phyloP scores from a whole-genome alignment of 2,329 filamentous ascomycete species.

The Nothophaeocryptopus gaeumannii region DNA sequence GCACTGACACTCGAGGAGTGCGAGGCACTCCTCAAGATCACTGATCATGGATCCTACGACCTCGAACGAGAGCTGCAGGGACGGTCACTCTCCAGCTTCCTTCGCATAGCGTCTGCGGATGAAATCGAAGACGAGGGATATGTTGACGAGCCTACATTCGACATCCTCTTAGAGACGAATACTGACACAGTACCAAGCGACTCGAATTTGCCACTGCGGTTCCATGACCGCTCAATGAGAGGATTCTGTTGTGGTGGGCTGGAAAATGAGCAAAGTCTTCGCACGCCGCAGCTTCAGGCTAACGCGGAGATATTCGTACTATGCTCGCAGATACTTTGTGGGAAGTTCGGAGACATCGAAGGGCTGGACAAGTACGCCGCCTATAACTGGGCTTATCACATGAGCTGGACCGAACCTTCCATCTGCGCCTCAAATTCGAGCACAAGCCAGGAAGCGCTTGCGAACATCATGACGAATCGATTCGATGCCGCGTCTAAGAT shows the following conservation, averaged over 20 bases:
- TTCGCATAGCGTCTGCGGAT: slow-evolving; percentile 4
- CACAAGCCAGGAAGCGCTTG: background rate
- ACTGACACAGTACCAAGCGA: background rate
- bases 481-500: background rate
- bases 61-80: slow-evolving; percentile 9
- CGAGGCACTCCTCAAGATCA: background rate
- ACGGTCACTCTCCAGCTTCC: slow-evolving; percentile 2
- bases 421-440: background rate
- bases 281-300: background rate
- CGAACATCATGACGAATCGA: slow-evolving; percentile 4
- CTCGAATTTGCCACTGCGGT: slow-evolving; percentile 3
- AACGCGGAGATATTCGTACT: slow-evolving; percentile 5
- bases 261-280: background rate
- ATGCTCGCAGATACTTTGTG: slow-evolving; percentile 5
- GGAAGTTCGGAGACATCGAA: background rate
- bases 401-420: background rate
- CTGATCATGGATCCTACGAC: slow-evolving; percentile 1
- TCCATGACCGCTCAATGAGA: slow-evolving; percentile 3
- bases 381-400: slow-evolving; percentile 5
- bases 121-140: background rate
- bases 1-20: slow-evolving; percentile 5
- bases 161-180: background rate
- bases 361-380: slow-evolving; percentile 3
- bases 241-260: background rate
- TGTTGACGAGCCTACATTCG: slow-evolving; percentile 1